These are phyloP conservation scores for Reticulascus tulasneorum DNA, from an alignment of 2,329 filamentous ascomycete genomes.

Conservation along the genomic window DNA sequence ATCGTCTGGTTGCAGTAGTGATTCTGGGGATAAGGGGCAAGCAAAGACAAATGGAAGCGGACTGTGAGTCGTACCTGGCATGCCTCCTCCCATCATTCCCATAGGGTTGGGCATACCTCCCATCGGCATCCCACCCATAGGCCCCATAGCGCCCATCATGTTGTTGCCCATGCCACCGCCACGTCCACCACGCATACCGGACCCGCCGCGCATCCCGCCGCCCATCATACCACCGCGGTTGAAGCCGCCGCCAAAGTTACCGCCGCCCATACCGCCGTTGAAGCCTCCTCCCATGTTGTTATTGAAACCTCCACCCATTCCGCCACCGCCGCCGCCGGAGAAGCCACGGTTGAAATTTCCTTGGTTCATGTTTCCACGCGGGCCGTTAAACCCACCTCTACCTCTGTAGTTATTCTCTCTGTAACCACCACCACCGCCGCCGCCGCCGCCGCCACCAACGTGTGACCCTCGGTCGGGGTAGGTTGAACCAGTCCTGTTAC, in stretches of 20 bases:
- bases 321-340: conserved; percentile 24
- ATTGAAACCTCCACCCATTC: conserved; percentile 41
- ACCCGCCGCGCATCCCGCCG: conserved; percentile 44
- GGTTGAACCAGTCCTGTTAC: conserved; percentile 44
- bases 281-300: conserved; percentile 45
- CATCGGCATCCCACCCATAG: conserved; percentile 51
- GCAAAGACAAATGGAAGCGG: no score
- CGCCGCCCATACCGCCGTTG: conserved; percentile 49
- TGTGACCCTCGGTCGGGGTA: conserved; percentile 46
- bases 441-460: conserved; percentile 31
- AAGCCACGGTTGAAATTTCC: conserved; percentile 36
- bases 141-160: conserved; percentile 41
- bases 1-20: no score
- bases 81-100: conserved; percentile 49
- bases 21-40: no score
- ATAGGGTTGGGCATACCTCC: conserved; percentile 45
- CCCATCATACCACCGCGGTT: conserved; percentile 42
- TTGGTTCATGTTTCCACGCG: conserved; percentile 46
- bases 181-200: conserved; percentile 32
- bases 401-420: conserved; percentile 46
- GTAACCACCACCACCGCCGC: conserved; percentile 50
- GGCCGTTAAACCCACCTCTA: conserved; percentile 44
- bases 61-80: conserved; percentile 44
- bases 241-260: conserved; percentile 41
- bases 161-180: conserved; percentile 44